Evolutionary conservation across 2,329 filamentous ascomycete species (phyloP), one percentile per base, ranked within the genome.

Genomic region (Colletotrichum kahawae): DNA sequence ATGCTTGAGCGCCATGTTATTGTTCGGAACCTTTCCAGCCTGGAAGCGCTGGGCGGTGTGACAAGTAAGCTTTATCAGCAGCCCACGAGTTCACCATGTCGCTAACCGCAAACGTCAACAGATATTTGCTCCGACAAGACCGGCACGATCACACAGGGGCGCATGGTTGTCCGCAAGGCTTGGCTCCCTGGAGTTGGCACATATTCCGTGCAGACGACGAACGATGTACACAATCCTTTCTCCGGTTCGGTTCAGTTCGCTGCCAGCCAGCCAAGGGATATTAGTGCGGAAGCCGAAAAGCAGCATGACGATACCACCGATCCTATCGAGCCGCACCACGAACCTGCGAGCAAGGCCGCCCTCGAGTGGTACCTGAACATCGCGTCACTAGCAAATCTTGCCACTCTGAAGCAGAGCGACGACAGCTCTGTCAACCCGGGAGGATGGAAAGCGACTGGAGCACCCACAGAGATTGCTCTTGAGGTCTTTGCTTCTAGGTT

Each of bases 401-500:
- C 92, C 3, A 88, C 88, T 36, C 89, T 94, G 7, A 89, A 92
- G 76, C 85, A 91, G 76, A 85, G 84, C 16, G 85, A 88, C 31
- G 79, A 90, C 10, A 51, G 43, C n/a, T 51, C 43, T 4, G 43
- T 5, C n/a, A 21, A 51, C 12, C 43, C 43, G 13, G 83, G 81
- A 16, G 84, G 88, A 69, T 94, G 92, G 92, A 87, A 90, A 70
- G 91, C 90, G 33, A 89, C 91, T 63, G 93, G 92, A 54, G 92
- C 93, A 77, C 92, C 92, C 0, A 94, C 92, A 1, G 93, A 95
- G 78, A 93, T 95, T 75, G 93, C 93, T 4, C 93, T 95, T 63
- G 93, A 95, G 78, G 93, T 95, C 0, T 94, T 95, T 79, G 92
- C 92, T 9, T 90, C 89, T 56, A 90, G 93, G 13, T 95, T 95